Evolutionary conservation across 768 basidiomycete species (phyloP), one percentile per base, ranked within the genome.

Genomic region (Lanmaoa pseudosensibilis): DNA sequence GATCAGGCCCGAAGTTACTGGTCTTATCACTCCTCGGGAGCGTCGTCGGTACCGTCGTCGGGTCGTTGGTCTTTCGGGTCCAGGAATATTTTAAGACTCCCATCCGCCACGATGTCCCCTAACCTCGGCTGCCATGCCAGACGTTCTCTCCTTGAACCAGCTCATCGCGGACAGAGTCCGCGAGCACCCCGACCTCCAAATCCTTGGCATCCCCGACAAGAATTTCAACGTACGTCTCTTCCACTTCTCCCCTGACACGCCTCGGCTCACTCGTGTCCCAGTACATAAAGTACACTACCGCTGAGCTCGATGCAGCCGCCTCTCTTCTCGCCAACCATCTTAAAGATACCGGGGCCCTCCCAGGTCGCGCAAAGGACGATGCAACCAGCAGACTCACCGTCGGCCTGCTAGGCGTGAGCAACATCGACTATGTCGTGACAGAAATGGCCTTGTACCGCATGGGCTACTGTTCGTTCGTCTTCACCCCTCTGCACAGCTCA

Each of bases 391-490:
- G 27, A 32, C 61, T 69, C 44, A 65, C 68, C 1, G 58, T 71
- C 34, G 69, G 62, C 16, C 37, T 69, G 19, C 39, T 71, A 25
- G 69, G 68, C 0, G 33, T 67, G 23, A 71, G 59, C 56, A 71
- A 65, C 57, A 60, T 71, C 23, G 56, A 61, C 49, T 69, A 69
- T 58, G 62, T 69, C 25, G 50, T 69, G 9, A 56, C 60, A 23
- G 67, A 69, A 21, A 50, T 71, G 54, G 33, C 65, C 8, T 44
- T 69, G 46, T 71, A 65, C 55, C 69, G 69, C 18, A 69, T 71
- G 69, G 69, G 68, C 9, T 69, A 69, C 50, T 71, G 69, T 69
- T 37, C 48, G 67, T 67, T 18, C 25, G 2, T 50, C 18, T 43
- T 21, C 18, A 2, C 12, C 46, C 2, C 1, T 43, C 34, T 19